Evolutionary conservation across 495 filamentous ascomycete genomes (phyloP).

Genomic region (Rostrohypoxylon terebratum): DNA sequence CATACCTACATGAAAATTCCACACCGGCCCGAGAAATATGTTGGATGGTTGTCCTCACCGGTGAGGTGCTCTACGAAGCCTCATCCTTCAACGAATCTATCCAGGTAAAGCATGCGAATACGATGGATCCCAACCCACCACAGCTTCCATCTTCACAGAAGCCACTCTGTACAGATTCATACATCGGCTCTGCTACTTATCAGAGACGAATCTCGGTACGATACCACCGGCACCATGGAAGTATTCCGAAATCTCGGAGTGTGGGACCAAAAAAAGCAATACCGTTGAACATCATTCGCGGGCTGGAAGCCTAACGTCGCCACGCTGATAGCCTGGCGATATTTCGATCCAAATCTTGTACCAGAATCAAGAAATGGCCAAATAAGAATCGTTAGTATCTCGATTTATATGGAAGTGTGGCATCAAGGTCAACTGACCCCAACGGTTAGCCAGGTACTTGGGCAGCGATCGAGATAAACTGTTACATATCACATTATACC

Average conservation of each 20-base stretch:
- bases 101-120: neutral
- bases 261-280: constrained; percentile 9
- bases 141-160: neutral
- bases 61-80: neutral
- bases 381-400: neutral
- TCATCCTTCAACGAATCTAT: neutral
- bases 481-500: constrained; percentile 21
- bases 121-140: neutral
- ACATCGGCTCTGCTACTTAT: neutral
- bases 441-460: constrained; percentile 2
- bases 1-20: neutral
- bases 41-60: neutral
- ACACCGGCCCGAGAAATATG: constrained; percentile 1
- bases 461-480: neutral
- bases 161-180: neutral
- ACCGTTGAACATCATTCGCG: neutral
- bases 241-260: constrained; percentile 6
- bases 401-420: neutral
- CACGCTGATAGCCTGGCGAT: neutral
- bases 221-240: neutral
- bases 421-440: constrained; percentile 15
- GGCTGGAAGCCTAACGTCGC: neutral
- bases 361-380: neutral
- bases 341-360: neutral
- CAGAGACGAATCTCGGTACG: neutral